A percentile compares a stretch with the other conserved stretches of the same genome.
Conservation (phyloP, 192 early-diverging fungal species). For the Coemansia sp. region DNA sequence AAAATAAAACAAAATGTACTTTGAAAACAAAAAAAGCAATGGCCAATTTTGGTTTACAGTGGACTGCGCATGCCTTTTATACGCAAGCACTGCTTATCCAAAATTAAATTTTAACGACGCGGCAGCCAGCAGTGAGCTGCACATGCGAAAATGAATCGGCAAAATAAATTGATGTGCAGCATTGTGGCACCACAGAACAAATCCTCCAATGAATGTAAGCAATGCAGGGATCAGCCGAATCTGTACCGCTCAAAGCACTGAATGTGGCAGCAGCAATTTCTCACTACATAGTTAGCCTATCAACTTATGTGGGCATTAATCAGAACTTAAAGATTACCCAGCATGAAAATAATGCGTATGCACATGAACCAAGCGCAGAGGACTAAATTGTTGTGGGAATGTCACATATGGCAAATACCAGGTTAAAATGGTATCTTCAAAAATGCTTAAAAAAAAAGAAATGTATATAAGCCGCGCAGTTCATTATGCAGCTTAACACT, state of each 20-base stretch:
- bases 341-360: not conserved
- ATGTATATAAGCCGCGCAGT: too few relatives aligned
- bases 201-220: too few relatives aligned
- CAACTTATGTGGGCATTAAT: not conserved
- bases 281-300: not conserved
- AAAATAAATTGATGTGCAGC: not conserved
- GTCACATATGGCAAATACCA: too few relatives aligned
- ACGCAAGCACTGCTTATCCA: too few relatives aligned
- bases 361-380: not conserved
- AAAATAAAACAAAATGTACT: too few relatives aligned
- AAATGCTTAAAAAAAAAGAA: too few relatives aligned
- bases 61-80: too few relatives aligned
- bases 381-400: not conserved
- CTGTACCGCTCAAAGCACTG: not conserved
- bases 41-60: too few relatives aligned
- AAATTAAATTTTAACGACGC: too few relatives aligned
- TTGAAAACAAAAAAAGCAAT: too few relatives aligned
- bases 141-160: not conserved
- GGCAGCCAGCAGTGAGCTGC: not conserved
- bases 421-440: too few relatives aligned
- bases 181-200: not conserved
- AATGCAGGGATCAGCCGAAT: not conserved
- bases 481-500: too few relatives aligned
- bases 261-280: not conserved
- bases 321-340: not conserved